A percentile compares a stretch with the other conserved stretches of the same genome.
Evolutionary conservation across 73 alveolate genomes (phyloP).

Genomic region (Tetrahymena thermophila): DNA sequence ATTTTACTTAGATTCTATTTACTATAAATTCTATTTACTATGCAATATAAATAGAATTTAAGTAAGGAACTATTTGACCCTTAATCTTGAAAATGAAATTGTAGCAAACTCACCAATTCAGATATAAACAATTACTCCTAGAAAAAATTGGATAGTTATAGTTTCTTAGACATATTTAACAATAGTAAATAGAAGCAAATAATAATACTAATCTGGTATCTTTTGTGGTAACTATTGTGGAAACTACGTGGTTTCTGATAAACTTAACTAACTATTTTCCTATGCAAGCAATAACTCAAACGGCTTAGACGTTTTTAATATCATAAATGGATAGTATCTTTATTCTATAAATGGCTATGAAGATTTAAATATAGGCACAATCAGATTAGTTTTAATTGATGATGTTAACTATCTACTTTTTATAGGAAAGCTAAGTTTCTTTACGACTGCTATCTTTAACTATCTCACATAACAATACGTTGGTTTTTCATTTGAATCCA

Average conservation of each 20-base stretch:
- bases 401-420: not conserved
- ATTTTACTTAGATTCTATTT: not conserved
- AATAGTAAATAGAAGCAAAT: not conserved
- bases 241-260: not conserved
- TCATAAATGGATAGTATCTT: not conserved
- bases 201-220: not conserved
- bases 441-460: not conserved
- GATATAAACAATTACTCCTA: not conserved
- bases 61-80: not conserved
- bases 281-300: not conserved
- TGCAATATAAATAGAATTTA: not conserved
- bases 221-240: not conserved
- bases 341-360: not conserved
- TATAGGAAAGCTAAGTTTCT: not conserved
- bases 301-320: not conserved
- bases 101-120: not conserved
- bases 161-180: not conserved
- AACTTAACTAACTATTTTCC: not conserved
- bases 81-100: not conserved
- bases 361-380: not conserved
- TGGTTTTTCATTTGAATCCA: not conserved
- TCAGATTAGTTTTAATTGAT: not conserved
- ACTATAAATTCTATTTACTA: not conserved
- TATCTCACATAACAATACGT: not conserved
- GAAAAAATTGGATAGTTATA: not conserved